Base-by-base conservation (phyloP, 2,329 filamentous ascomycete species). In the Fusarium sp. region DNA sequence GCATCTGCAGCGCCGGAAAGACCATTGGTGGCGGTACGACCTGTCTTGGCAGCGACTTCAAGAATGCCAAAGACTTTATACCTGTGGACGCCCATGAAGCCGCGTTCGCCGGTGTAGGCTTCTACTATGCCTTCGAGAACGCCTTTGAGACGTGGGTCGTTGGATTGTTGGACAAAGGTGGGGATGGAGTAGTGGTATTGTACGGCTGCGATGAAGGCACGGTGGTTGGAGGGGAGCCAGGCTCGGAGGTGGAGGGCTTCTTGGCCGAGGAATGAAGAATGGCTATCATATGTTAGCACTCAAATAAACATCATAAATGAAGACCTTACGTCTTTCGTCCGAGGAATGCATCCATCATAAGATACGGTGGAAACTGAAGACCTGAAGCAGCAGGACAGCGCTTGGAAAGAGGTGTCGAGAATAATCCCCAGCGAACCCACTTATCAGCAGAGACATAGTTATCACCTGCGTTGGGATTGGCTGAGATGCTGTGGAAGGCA, bases 31-130 rank as follows among this genome's bases (percentile, higher is more conserved):
- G 83, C 85, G 0, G 85, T 84, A 6, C 86, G 80, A 4, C 86
- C 85, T 0, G 84, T 85, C 74, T 88, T 87, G 43, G 81, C 83
- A 2, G 85, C 85, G 16, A 87, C 82, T 61, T 87, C 85, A 0
- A 87, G 81, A 29, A 88, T 84, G 2, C 85, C 86, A 66, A 86
- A 88, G 7, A 88, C 86, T 71, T 88, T 88, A 74, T 87, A 87
- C n/a, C 85, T 78, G 70, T 88, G 86, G 0, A 83, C 84, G 8
- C 86, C 85, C 85, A 88, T 86, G 72, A 87, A 88, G 1, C 86
- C 86, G 22, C 85, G 80, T 68, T 87, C 85, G 1, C 86, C 86
- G 0, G 84, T 84, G 66, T 87, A 88, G 0, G 85, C 85, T 70
- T 88, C 86, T 2, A 88, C 81, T 4, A 87, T 86, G 0, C 85